Evolutionary conservation across 805 yeast genomes (phyloP).

Genomic region (Yamadazyma endophytica): DNA sequence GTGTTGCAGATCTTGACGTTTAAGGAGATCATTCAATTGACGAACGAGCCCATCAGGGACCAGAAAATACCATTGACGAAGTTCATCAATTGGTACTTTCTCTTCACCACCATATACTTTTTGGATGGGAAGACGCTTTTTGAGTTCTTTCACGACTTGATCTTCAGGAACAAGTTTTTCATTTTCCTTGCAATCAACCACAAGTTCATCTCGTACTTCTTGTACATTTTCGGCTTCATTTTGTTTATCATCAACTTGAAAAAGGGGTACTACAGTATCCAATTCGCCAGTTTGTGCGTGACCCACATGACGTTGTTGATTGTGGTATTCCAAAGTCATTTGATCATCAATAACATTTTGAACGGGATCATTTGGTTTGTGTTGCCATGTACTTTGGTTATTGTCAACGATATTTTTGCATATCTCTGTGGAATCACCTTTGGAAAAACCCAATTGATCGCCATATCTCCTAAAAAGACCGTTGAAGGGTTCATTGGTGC

Average conservation of each 20-base stretch:
- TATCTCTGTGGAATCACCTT: constrained; percentile 95
- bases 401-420: constrained; percentile 93
- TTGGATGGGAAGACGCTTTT: constrained; percentile 83
- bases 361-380: constrained; percentile 94
- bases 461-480: constrained; percentile 94
- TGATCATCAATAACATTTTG: constrained; percentile 83
- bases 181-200: constrained; percentile 70
- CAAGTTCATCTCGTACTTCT: constrained; percentile 74
- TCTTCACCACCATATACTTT: constrained; percentile 82
- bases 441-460: constrained; percentile 88
- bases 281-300: constrained; percentile 88
- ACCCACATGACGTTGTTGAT: constrained; percentile 90
- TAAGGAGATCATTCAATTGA: constrained; percentile 83
- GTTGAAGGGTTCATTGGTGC: constrained; percentile 98
- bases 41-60: constrained; percentile 79
- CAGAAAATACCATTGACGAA: constrained; percentile 79
- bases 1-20: constrained; percentile 78
- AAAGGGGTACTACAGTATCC: constrained; percentile 85
- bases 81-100: constrained; percentile 88
- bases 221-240: constrained; percentile 84
- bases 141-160: constrained; percentile 54
- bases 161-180: constrained; percentile 50
- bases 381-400: constrained; percentile 86
- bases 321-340: constrained; percentile 91
- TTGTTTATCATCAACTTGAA: constrained; percentile 85